Evolutionary conservation across 2,329 filamentous ascomycete genomes (phyloP), one percentile per base, ranked within the genome.

Genomic region (Pleomassaria siparia): DNA sequence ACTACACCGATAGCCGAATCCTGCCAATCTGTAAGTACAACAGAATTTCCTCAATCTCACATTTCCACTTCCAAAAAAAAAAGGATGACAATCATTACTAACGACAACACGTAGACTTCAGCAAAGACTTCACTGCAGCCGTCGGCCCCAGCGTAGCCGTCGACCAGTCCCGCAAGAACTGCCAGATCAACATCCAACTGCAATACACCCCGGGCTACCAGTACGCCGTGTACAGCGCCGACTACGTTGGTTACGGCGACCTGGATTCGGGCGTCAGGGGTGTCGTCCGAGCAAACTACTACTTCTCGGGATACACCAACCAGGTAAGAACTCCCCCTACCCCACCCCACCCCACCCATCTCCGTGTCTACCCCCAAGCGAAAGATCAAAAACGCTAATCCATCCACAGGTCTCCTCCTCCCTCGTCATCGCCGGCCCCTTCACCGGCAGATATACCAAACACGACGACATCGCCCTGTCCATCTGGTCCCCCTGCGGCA

Each of bases 361-460:
- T n/a, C 29, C 29, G 5, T 30, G 8, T 30, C 6, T 9, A 5
- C 29, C 15, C 25, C 25, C 25, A 28, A 8, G 25, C 8, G 25
- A 28, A 28, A 28, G 12, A 28, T 28, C 7, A 28, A 28, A 28
- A 8, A 8, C 25, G 26, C 20, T 40, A 28, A 40, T 21, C 7
- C 8, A n/a, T 40, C 5, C 8, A 29, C 40, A 51, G 41, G 22
- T 32, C 18, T 25, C 40, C 8, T 45, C 40, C 15, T 15, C 40
- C 29, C 29, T 61, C 7, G 32, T 25, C 24, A 37, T 78, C 60
- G 56, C 58, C 4, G 77, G 77, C 15, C 76, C 76, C 13, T 70
- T 61, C 44, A 63, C 65, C 29, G 68, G 59, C n/a, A 55, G 72
- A 54, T 80, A 78, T 64, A 61, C 62, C 51, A 74, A 75, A 63